Conservation (phyloP, 73 alveolate genomes). For the Paramecium tetraurelia region DNA sequence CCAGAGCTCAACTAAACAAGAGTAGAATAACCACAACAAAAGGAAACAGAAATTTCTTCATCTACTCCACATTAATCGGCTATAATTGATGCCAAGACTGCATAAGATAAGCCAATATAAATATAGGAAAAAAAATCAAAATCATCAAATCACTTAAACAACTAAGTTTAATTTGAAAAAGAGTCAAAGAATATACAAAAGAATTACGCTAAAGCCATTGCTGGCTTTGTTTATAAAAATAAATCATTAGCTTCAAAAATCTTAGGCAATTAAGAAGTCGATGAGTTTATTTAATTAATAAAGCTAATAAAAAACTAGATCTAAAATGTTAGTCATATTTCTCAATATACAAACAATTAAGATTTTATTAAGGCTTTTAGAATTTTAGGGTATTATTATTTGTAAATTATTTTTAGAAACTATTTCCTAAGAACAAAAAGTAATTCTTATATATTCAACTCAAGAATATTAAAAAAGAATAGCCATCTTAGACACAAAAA, state of each 20-base stretch:
- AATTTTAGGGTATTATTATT: neutral
- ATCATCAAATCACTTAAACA: neutral
- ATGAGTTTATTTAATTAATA: neutral
- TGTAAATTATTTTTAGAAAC: neutral
- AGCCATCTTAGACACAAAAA: neutral
- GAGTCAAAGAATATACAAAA: constrained; percentile 11
- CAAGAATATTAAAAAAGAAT: neutral
- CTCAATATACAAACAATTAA: neutral
- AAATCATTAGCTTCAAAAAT: neutral
- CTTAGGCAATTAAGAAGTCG: neutral
- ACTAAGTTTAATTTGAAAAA: neutral
- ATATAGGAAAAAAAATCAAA: neutral
- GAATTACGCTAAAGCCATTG: constrained; percentile 24
- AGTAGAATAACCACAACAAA: neutral
- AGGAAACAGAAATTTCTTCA: neutral
- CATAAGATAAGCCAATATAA: neutral
- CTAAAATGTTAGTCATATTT: constrained; percentile 7
- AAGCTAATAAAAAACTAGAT: neutral
- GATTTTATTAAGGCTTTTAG: constrained; percentile 1
- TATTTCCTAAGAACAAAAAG: neutral
- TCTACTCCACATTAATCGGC: neutral
- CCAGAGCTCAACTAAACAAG: neutral
- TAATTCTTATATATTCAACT: neutral
- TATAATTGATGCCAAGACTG: neutral
- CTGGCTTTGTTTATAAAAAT: neutral